A percentile compares a stretch with the other conserved stretches of the same genome.
Evolutionary conservation across 768 basidiomycete genomes (phyloP).

Genomic region (Mycena rosella): DNA sequence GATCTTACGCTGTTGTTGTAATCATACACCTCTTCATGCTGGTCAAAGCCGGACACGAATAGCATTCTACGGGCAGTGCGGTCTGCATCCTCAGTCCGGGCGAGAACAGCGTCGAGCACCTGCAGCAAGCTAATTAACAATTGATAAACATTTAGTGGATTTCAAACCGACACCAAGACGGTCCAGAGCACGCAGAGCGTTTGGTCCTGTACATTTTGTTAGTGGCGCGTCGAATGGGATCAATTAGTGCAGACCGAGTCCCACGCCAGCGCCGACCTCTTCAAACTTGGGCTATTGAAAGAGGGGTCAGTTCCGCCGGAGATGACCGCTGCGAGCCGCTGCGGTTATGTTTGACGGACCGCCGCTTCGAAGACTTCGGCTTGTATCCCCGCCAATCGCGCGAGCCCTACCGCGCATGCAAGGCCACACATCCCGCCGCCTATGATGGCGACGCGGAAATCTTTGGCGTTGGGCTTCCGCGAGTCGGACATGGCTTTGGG

Average conservation of each 20-base stretch:
- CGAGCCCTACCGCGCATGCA: slow-evolving; percentile 60
- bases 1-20: slow-evolving; percentile 49
- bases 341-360: slow-evolving; percentile 45
- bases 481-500: background rate
- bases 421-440: slow-evolving; percentile 70
- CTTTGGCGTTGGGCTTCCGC: slow-evolving; percentile 48
- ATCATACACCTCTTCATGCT: slow-evolving; percentile 59
- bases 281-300: slow-evolving; percentile 61
- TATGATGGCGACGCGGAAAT: slow-evolving; percentile 64
- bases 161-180: slow-evolving; percentile 61
- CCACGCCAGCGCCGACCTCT: slow-evolving; percentile 68
- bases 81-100: slow-evolving; percentile 48
- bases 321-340: too few species aligned
- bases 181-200: slow-evolving; percentile 60
- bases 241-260: slow-evolving; percentile 52
- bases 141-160: too few species aligned
- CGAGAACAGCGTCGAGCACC: slow-evolving; percentile 56
- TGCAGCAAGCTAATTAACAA: too few species aligned
- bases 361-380: slow-evolving; percentile 67
- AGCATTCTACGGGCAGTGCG: slow-evolving; percentile 51
- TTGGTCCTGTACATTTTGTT: slow-evolving; percentile 54
- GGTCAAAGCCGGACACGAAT: slow-evolving; percentile 57
- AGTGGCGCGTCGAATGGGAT: background rate
- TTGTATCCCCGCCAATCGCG: slow-evolving; percentile 55
- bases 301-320: background rate